Conservation (phyloP, 2,329 filamentous ascomycete species). For the Aureobasidium namibiae region DNA sequence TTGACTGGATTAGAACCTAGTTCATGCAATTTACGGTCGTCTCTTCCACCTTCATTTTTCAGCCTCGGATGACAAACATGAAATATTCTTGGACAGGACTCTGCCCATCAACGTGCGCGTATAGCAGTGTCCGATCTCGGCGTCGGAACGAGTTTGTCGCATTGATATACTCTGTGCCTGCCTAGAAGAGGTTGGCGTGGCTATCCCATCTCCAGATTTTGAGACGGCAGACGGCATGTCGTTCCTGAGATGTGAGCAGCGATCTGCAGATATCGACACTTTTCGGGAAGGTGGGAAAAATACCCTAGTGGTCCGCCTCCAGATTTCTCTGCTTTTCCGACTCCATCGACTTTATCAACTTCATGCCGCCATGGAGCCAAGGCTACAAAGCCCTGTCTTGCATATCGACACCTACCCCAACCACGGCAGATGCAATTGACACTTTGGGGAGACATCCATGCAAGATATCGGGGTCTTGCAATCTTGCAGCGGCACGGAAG, state of each 20-base stretch:
- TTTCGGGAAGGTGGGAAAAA: not conserved
- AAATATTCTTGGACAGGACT: not conserved
- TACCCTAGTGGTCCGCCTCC: not conserved
- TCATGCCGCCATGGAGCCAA: not conserved
- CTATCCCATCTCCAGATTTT: constrained; percentile 1
- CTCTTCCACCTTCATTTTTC: not conserved
- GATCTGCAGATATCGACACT: not conserved
- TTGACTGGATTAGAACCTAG: not conserved
- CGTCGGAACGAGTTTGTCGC: not conserved
- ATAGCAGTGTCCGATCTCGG: not conserved
- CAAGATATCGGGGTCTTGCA: constrained; percentile 2
- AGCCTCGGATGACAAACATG: not conserved
- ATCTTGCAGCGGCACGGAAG: constrained; percentile 1
- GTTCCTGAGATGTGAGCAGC: not conserved
- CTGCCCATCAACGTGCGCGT: not conserved
- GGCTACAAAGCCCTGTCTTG: not conserved
- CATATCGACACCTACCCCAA: not conserved
- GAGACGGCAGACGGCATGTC: not conserved
- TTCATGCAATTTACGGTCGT: not conserved
- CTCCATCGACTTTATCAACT: too few relatives aligned
- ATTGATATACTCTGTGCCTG: not conserved
- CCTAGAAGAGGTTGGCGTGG: not conserved
- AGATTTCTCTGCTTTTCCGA: not conserved
- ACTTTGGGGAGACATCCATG: not conserved
- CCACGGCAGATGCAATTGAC: not conserved